These are phyloP conservation scores for Handroanthus guayacan DNA, from an alignment of 257 asterid genomes.

Conservation along the genomic window DNA sequence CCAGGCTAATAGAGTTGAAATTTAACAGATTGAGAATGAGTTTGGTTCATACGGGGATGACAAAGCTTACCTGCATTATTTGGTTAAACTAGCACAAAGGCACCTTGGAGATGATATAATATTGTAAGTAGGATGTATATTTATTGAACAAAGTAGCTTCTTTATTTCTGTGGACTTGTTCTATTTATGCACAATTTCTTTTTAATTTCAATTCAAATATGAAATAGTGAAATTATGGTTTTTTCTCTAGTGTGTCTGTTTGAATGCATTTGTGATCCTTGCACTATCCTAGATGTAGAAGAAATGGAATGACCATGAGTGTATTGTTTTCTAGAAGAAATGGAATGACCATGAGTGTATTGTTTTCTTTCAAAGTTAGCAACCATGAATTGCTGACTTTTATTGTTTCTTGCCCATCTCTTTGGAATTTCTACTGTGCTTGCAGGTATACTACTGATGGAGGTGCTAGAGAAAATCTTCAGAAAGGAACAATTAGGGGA, in stretches of 20 bases:
- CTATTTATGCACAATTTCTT: slow-evolving; percentile 2
- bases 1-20: slow-evolving; percentile 19
- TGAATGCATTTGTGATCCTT: background rate
- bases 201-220: slow-evolving; percentile 18
- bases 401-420: slow-evolving; percentile 14
- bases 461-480: slow-evolving; percentile 77
- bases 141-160: slow-evolving; percentile 20
- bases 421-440: slow-evolving; percentile 31
- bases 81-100: slow-evolving; percentile 77
- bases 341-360: background rate
- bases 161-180: slow-evolving; percentile 10
- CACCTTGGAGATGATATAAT: slow-evolving; percentile 80
- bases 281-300: slow-evolving; percentile 3
- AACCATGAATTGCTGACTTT: background rate
- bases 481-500: slow-evolving; percentile 88
- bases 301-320: slow-evolving; percentile 1
- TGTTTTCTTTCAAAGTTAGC: slow-evolving; percentile 23
- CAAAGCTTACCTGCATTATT: slow-evolving; percentile 82
- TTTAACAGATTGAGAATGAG: slow-evolving; percentile 91
- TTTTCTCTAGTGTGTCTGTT: too few species aligned
- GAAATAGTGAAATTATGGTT: slow-evolving; percentile 16
- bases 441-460: slow-evolving; percentile 97
- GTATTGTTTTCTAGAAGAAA: slow-evolving; percentile 14
- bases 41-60: slow-evolving; percentile 95
- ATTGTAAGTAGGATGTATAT: slow-evolving; percentile 59